A percentile compares a stretch with the other conserved stretches of the same genome.
Evolutionary conservation across 1,139 yeast genomes (phyloP).

Genomic region (Yarrowia galli): DNA sequence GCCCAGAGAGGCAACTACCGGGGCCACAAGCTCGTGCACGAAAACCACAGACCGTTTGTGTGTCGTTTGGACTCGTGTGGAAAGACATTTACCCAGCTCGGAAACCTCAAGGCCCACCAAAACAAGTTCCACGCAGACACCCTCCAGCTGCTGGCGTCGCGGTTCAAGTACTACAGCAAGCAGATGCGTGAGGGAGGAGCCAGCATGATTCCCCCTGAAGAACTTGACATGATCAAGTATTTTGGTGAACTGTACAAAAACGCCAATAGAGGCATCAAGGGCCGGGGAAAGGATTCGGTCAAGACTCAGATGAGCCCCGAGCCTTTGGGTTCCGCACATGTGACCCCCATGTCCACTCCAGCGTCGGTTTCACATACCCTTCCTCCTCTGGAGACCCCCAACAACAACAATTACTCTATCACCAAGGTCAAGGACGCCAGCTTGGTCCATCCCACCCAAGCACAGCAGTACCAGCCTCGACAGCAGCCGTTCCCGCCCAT

Average conservation of each 20-base stretch:
- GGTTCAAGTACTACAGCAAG: conserved; percentile 46
- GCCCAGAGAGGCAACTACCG: conserved; percentile 90
- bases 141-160: conserved; percentile 65
- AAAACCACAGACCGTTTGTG: conserved; percentile 75
- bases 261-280: conserved; percentile 88
- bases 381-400: conserved; percentile 23
- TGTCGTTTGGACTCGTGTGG: conserved; percentile 84
- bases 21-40: conserved; percentile 84
- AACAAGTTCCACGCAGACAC: conserved; percentile 83
- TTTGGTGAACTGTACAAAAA: conserved; percentile 84
- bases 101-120: conserved; percentile 92
- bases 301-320: conserved; percentile 9
- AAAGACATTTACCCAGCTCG: conserved; percentile 88
- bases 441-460: conserved; percentile 7
- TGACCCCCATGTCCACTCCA: neutral
- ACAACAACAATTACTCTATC: conserved; percentile 16
- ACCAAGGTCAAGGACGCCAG: conserved; percentile 21
- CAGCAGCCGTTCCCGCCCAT: conserved; percentile 23
- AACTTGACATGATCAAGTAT: conserved; percentile 72
- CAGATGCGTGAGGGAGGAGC: conserved; percentile 40
- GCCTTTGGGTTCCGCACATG: neutral
- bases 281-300: conserved; percentile 55
- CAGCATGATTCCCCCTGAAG: conserved; percentile 62
- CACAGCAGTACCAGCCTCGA: conserved; percentile 29
- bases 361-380: conserved; percentile 10